These are phyloP conservation scores for Harringtonia lauricola DNA, from an alignment of 2,329 filamentous ascomycete species.

Conservation along the genomic window DNA sequence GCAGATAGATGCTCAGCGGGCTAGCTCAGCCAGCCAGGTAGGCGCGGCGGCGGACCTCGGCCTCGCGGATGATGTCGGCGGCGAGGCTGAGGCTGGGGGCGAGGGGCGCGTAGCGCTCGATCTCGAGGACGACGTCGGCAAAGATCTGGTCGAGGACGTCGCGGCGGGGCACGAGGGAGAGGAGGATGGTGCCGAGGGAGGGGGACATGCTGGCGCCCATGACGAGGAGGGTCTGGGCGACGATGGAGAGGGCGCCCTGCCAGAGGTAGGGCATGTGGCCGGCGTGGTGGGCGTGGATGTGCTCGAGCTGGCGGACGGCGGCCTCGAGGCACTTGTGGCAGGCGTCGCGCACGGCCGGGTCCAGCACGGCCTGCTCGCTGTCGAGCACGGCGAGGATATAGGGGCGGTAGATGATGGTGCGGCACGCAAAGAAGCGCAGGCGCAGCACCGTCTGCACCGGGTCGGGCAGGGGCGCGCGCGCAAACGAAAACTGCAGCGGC, in stretches of 20 bases:
- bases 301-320: slow-evolving; percentile 67
- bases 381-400: slow-evolving; percentile 73
- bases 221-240: slow-evolving; percentile 69
- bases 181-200: slow-evolving; percentile 55
- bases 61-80: slow-evolving; percentile 73
- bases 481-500: slow-evolving; percentile 68
- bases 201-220: slow-evolving; percentile 80
- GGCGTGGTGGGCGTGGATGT: slow-evolving; percentile 68
- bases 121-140: slow-evolving; percentile 63
- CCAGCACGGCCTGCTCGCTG: slow-evolving; percentile 61
- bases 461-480: slow-evolving; percentile 49
- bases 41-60: slow-evolving; percentile 58
- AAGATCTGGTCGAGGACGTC: slow-evolving; percentile 65
- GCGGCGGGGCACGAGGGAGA: slow-evolving; percentile 41
- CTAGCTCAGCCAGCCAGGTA: slow-evolving; percentile 46
- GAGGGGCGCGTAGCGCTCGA: slow-evolving; percentile 62
- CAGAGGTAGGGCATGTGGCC: slow-evolving; percentile 79
- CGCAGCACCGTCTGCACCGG: slow-evolving; percentile 71
- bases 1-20: too few species aligned
- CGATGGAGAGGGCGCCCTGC: slow-evolving; percentile 74
- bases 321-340: slow-evolving; percentile 76
- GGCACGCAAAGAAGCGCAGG: slow-evolving; percentile 72
- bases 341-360: slow-evolving; percentile 63
- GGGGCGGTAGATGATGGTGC: slow-evolving; percentile 76
- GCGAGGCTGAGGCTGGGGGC: slow-evolving; percentile 66